Evolutionary conservation across 1,139 yeast genomes (phyloP), one percentile per base, ranked within the genome.

Genomic region (Kodamaea fungicola): DNA sequence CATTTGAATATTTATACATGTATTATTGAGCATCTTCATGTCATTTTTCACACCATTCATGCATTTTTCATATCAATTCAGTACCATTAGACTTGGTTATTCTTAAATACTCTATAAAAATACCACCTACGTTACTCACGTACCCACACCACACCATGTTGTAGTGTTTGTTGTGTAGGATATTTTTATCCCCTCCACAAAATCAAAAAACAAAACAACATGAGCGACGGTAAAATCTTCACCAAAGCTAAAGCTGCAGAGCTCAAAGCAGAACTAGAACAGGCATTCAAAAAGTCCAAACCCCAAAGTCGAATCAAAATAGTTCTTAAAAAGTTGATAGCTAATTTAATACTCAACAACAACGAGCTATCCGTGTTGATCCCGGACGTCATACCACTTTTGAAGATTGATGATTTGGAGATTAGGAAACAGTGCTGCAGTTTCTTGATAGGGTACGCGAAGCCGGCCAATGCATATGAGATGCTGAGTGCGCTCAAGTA

Each of bases 341-440:
- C 96, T 32, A 90, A 89, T 57, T 74, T 88, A 61, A 83, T 94
- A 4, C 71, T 89, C 62, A 89, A 89, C 41, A 88, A 88, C 55
- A 73, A 74, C 45, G 97, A 90, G 52, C 76, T 89, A 77, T 71
- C 79, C 8, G 54, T 67, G 28, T 55, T 90, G 42, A 76, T 83
- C 55, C 81, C 83, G 1, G 95, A 85, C 33, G 74, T 90, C 8
- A 56, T 85, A 7, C 66, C 66, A 25, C 68, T 85, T 39, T 72
- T 87, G 69, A 64, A 71, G 37, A 66, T 75, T 13, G 78, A 77
- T 42, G 96, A 87, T 57, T 56, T 82, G 30, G 96, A 86, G 49
- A 72, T 84, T 39, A 78, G 89, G 50, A 76, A 83, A 46, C 72
- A 87, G 68, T 78, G 82, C 42, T 74, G 75, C 46, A 74, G 76